phyloP scores from a whole-genome alignment of 1,284 basidiomycete genomes.

The Ustilago shanxiensis region DNA sequence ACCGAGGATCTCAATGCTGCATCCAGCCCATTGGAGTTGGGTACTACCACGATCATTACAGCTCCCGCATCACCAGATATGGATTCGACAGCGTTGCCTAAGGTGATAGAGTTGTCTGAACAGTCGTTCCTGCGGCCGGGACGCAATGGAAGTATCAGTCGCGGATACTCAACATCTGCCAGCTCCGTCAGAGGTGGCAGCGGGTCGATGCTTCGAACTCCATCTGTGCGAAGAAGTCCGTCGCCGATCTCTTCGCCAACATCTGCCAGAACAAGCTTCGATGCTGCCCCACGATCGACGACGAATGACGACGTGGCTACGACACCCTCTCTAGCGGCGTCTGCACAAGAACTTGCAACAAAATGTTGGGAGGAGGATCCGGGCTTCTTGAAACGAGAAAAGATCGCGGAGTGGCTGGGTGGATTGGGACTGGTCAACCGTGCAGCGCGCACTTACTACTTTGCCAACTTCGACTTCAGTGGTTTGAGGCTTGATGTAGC shows the following conservation, averaged over 20 bases:
- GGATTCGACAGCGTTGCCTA: conserved; percentile 22
- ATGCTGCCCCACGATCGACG: conserved; percentile 11
- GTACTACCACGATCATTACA: conserved; percentile 21
- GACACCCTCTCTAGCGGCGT: conserved; percentile 9
- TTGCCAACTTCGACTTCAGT: conserved; percentile 89
- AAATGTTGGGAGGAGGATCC: conserved; percentile 90
- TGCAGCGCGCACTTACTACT: conserved; percentile 81
- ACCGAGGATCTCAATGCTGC: conserved; percentile 16
- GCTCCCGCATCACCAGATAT: conserved; percentile 24
- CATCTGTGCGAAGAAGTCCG: conserved; percentile 17
- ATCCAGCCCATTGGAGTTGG: not conserved
- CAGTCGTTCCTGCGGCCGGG: conserved; percentile 25
- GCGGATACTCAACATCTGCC: conserved; percentile 6
- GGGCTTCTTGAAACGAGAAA: conserved; percentile 84
- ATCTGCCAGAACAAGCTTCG: conserved; percentile 40
- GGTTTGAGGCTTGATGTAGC: conserved; percentile 86
- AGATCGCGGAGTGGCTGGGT: conserved; percentile 95
- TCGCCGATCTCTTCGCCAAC: conserved; percentile 26
- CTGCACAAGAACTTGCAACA: conserved; percentile 75
- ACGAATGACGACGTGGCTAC: conserved; percentile 9
- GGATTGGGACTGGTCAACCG: conserved; percentile 83
- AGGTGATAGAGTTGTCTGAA: conserved; percentile 22
- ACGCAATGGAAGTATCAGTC: conserved; percentile 23
- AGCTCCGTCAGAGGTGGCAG: conserved; percentile 10
- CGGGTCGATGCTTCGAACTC: conserved; percentile 20